Evolutionary conservation across 257 asterid species (phyloP).

Genomic region (Nicotiana otophora): DNA sequence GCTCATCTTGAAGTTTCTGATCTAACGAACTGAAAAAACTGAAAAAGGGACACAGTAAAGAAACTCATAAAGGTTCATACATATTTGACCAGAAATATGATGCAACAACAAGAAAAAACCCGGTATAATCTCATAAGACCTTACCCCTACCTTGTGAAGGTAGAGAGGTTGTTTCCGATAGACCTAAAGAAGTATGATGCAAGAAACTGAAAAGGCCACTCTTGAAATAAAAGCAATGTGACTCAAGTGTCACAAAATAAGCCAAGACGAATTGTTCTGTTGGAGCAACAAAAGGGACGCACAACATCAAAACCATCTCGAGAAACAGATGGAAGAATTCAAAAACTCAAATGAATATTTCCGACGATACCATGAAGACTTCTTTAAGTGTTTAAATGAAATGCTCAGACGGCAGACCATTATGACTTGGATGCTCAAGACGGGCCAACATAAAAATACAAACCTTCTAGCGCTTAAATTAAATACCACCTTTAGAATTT

Average conservation of each 20-base stretch:
- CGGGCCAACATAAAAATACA: not conserved
- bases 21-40: conserved; percentile 54
- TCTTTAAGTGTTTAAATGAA: not conserved
- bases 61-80: not conserved
- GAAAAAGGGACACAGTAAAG: not conserved
- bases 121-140: no score
- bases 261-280: not conserved
- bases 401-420: not conserved
- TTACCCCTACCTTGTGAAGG: no score
- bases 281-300: not conserved
- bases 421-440: not conserved
- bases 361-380: not conserved
- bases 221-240: not conserved
- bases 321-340: not conserved
- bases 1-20: conserved; percentile 47
- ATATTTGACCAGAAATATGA: not conserved
- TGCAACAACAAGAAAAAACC: not conserved
- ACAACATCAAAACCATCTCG: not conserved
- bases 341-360: not conserved
- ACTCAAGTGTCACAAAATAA: not conserved
- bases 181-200: not conserved
- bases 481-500: not conserved
- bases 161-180: no score
- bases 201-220: not conserved
- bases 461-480: not conserved